Base-by-base conservation (phyloP, 208 protist genomes). In the Trypanosoma rangeli region DNA sequence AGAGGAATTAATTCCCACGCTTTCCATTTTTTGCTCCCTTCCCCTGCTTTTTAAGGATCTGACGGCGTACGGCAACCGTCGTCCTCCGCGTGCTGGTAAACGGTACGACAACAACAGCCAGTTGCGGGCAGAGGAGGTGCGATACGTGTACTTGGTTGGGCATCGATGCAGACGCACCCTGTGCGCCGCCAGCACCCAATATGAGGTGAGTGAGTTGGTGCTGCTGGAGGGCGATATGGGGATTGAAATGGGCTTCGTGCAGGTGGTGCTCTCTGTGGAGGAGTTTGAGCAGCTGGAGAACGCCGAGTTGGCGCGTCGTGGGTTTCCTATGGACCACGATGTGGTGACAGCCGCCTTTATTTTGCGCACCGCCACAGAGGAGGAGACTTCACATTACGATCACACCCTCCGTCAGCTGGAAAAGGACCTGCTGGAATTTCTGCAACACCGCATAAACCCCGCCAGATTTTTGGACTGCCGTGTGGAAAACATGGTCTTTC, bases 191-290 rank as follows among this genome's bases (percentile, higher is more conserved):
- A 1, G 61, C 0, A 37, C 58, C 20, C 31, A 35, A n/a, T 87
- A 81, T 63, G 64, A 56, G 5, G 18, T 60, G 12, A 72, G 74
- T 39, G 76, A 75, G n/a, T 56, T 85, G 59, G 87, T 94, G 20
- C 84, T 93, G 31, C 69, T 86, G 42, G 89, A 94, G 52, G 89
- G 89, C 12, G 84, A 92, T 70, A 85, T 85, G 78, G 89, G 89
- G 9, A 73, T 91, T 50, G 89, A 94, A 18, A 86, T 88, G 72
- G 86, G 83, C 55, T 20, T 26, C 7, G 71, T 85, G 31, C 22
- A 58, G 33, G 49, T 66, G 5, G 77, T 81, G 3, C 56, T 82
- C n/a, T 68, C 79, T 1, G 55, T 76, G 37, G 64, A 66, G 13
- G 76, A 76, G 61, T 87, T 82, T 68, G 63, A 81, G 12, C 59